Base-by-base conservation (phyloP, 768 basidiomycete species). In the Chalciporus pseudorubinellus region DNA sequence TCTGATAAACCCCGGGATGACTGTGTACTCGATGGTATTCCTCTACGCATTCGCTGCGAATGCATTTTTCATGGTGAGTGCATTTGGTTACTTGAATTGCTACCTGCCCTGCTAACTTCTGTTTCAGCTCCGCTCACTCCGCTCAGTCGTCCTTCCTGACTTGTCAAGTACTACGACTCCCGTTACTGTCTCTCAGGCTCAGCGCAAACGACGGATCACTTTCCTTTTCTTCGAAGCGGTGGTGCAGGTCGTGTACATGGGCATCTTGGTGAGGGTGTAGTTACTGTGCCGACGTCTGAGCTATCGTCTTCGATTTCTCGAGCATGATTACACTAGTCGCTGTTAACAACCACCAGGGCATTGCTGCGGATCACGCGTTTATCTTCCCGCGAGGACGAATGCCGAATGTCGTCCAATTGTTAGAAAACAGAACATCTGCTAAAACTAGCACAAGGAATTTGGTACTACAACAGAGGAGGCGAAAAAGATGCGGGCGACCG, bases 81-180 rank as follows among this genome's bases (percentile, higher is more conserved):
- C 1, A 21, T 19, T 11, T 31, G 13, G 6, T 31, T 13, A 11
- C 10, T 28, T 12, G 29, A 3, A 31, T 31, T 11, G 13, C 29
- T 31, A 7, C 9, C 26, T 26, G 26, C 26, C 9, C 26, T 31
- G 29, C 29, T 31, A 31, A 31, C 29, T 11, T 28, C 11, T 31
- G 29, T 31, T n/a, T 19, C 65, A 95, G 94, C 83, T 97, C 20
- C 92, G 94, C 39, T 95, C 95, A 1, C 79, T 98, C 22, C 91
- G 94, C 46, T 91, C 92, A 18, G 84, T 97, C 48, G 85, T 97
- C 46, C 80, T 97, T 1, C 92, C 95, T 4, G 93, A 97, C 68
- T 62, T 77, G 3, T 74, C 77, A 33, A 79, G 72, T 33, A 80
- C 61, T 3, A 11, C 65, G 3, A 66, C 65, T 66, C 40, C 80